Conservation (phyloP, 805 yeast genomes). For the Metschnikowia baotianmanensis region DNA sequence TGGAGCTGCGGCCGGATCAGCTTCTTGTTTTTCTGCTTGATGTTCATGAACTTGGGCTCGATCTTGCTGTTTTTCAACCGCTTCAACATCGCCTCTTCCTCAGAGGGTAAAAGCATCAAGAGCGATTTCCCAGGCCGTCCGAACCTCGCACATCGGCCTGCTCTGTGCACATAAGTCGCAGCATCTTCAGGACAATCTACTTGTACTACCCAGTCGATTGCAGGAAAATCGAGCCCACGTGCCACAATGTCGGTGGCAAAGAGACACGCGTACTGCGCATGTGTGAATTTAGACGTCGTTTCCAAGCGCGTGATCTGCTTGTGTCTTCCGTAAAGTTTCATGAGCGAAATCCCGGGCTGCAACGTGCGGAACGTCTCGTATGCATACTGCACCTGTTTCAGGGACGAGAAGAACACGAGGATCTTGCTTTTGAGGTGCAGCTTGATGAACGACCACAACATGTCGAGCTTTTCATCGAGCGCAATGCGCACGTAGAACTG, state of each 20-base stretch:
- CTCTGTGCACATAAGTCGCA: slow-evolving; percentile 87
- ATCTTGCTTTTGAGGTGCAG: slow-evolving; percentile 79
- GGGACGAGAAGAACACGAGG: slow-evolving; percentile 79
- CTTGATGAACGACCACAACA: slow-evolving; percentile 81
- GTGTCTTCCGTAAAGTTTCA: slow-evolving; percentile 86
- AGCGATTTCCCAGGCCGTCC: slow-evolving; percentile 82
- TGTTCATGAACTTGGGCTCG: slow-evolving; percentile 67
- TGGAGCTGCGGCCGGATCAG: slow-evolving; percentile 82
- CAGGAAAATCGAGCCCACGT: slow-evolving; percentile 88
- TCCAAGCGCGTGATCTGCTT: slow-evolving; percentile 88
- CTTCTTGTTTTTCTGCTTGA: slow-evolving; percentile 70
- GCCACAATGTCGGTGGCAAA: slow-evolving; percentile 92
- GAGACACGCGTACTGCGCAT: slow-evolving; percentile 75
- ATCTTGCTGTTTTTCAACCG: slow-evolving; percentile 62
- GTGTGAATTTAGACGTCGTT: slow-evolving; percentile 72
- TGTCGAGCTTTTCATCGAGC: slow-evolving; percentile 78
- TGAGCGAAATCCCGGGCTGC: slow-evolving; percentile 87
- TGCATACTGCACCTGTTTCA: slow-evolving; percentile 87
- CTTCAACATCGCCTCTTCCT: slow-evolving; percentile 71
- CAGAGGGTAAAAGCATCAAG: slow-evolving; percentile 79
- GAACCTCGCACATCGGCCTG: slow-evolving; percentile 85
- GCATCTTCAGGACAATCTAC: slow-evolving; percentile 89
- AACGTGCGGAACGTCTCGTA: slow-evolving; percentile 82
- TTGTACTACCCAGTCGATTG: slow-evolving; percentile 93
- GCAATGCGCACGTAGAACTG: slow-evolving; percentile 76